Base-by-base conservation (phyloP, 1,284 basidiomycete species). In the Cryptococcus amylolentus region DNA sequence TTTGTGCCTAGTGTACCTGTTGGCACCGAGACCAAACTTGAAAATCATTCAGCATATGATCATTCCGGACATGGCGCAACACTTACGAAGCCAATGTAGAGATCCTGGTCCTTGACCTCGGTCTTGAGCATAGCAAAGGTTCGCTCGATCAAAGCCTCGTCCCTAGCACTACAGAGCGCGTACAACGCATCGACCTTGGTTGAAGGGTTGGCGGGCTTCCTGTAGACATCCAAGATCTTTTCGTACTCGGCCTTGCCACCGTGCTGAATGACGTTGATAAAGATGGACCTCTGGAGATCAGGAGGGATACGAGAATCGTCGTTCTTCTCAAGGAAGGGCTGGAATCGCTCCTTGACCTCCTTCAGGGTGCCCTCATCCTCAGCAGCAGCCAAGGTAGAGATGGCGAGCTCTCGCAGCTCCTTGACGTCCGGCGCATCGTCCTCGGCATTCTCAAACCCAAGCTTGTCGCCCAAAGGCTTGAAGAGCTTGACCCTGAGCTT, bases 241-340 rank as follows among this genome's bases (percentile, higher is more conserved):
- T 90, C 84, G 73, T 88, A 96, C 74, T 95, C 92, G 49, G 80
- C 80, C 49, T 80, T 80, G 16, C 89, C 91, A 51, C 92, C 92
- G 68, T 86, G 79, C 68, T 82, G 83, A 54, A 89, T 86, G 48
- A 84, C 85, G 40, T 65, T 62, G 41, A 53, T 45, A 52, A 68
- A 71, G 57, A 75, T 71, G 16, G 64, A 52, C 20, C 79, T 71
- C 65, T 86, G 82, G 49, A 93, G 76, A 76, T 93, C 89, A 23
- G 84, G 81, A 7, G 91, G 89, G 63, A 98, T 91, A 54, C 78
- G 81, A 5, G 86, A 87, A 64, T 89, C 86, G 67, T 96, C 89
- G 14, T 84, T 84, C 26, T 84, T 88, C 63, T 84, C 81, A 62
- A 88, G 75, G 73, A 86, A 89, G 39, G 84, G 79, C 47, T 81